Base-by-base conservation (phyloP, 2,329 filamentous ascomycete genomes). In the Polytolypa hystricis region DNA sequence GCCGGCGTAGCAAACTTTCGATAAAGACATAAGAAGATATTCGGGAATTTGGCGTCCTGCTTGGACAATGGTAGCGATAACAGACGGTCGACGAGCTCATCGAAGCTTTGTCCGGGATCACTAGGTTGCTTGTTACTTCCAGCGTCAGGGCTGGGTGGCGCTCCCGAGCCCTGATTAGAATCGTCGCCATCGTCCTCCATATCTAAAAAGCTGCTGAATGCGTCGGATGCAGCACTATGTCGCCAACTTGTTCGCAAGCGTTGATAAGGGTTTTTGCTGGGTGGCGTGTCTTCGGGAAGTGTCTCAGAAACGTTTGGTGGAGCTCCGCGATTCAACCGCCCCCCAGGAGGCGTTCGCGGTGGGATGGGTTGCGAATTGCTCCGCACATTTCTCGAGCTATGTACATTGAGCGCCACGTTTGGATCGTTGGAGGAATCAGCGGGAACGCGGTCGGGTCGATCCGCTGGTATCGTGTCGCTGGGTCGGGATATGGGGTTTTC, bases 1-100 rank as follows among this genome's bases (percentile, higher is more conserved):
- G 74, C 72, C 0, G 91, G 91, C 2, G 87, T 76, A 3, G 85
- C 82, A 55, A 98, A 96, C 57, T 91, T 93, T 43, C 91, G 81
- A 60, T 96, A 96, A 10, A 96, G 67, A 45, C 89, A 94, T 19
- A 96, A 69, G 51, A 96, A 96, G 12, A 93, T 79, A 30, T 86
- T 77, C 1, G 76, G 74, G 53, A 95, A 98, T 57, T 94, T 94
- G 40, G 74, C 72, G 54, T 96, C 91, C n/a, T 79, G 73, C 53
- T 84, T 86, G 18, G 84, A 86, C 64, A 89, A 79, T 23, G 84
- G 83, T 43, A 84, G 74, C 1, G 79, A 73, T 16, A 96, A 70
- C 27, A 98, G 70, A n/a, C 86, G 80, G 58, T 94, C 85, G 14
- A 96, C 84, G 4, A 91, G 65, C 38, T 86, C 81, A 42, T 82